Evolutionary conservation across 2,329 filamentous ascomycete species (phyloP).

Genomic region (Hypoxylon rubiginosum): DNA sequence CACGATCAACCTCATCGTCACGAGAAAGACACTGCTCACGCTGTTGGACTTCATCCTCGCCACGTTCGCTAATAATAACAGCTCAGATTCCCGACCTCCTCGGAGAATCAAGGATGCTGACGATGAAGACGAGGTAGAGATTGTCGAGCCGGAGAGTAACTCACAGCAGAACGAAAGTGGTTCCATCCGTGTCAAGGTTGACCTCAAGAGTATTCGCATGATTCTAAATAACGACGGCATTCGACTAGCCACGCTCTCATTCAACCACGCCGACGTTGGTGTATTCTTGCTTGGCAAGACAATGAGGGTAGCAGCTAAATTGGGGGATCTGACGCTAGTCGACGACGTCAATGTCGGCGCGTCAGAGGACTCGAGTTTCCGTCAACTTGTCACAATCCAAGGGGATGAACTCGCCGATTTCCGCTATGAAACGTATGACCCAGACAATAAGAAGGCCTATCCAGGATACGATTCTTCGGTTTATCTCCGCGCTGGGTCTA

Average conservation of each 20-base stretch:
- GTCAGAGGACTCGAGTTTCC: constrained; percentile 81
- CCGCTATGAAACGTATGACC: constrained; percentile 95
- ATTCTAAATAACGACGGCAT: constrained; percentile 99
- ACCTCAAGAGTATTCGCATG: constrained; percentile 91
- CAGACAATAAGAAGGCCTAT: constrained; percentile 76
- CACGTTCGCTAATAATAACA: constrained; percentile 80
- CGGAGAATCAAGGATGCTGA: constrained; percentile 53
- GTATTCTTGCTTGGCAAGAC: constrained; percentile 88
- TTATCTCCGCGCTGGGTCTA: constrained; percentile 89
- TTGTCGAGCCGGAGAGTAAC: constrained; percentile 55
- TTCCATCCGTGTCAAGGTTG: constrained; percentile 93
- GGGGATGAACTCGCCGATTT: constrained; percentile 97
- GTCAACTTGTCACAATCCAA: constrained; percentile 92
- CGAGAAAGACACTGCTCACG: constrained; percentile 90
- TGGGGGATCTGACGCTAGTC: constrained; percentile 89
- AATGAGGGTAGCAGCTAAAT: constrained; percentile 87
- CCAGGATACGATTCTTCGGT: constrained; percentile 96
- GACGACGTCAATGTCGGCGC: constrained; percentile 96
- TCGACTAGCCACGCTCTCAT: constrained; percentile 88
- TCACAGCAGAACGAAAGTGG: constrained; percentile 65
- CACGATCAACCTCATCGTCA: constrained; percentile 96
- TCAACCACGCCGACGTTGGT: constrained; percentile 92
- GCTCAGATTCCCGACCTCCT: constrained; percentile 50
- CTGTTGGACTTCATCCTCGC: constrained; percentile 93
- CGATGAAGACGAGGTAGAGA: constrained; percentile 56